phyloP scores from a whole-genome alignment of 208 protist genomes.

The Porcisia deanei region DNA sequence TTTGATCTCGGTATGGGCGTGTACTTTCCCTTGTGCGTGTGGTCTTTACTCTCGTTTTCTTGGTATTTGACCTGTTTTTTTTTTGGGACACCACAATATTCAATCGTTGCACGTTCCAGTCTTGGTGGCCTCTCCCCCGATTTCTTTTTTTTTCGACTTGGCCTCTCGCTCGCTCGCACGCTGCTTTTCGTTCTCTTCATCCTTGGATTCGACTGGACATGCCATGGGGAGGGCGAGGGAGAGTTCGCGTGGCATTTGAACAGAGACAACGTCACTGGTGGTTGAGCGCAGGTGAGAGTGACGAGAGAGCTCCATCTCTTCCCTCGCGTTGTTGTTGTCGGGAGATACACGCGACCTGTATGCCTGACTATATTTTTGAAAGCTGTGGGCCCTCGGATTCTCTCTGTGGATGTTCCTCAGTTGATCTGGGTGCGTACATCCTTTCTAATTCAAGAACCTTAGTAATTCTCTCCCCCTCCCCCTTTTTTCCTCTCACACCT shows the following conservation, averaged over 20 bases:
- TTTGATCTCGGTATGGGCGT: not conserved
- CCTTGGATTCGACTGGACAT: too few relatives aligned
- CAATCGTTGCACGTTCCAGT: not conserved
- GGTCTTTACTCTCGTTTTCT: not conserved
- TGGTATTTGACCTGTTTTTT: not conserved
- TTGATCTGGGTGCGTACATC: too few relatives aligned
- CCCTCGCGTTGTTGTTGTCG: not conserved
- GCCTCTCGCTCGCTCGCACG: not conserved
- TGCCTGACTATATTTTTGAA: not conserved
- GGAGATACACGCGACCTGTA: not conserved
- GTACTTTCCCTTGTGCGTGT: not conserved
- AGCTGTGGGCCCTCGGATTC: not conserved
- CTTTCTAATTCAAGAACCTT: too few relatives aligned
- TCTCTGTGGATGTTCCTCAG: not conserved
- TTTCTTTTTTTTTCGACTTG: not conserved
- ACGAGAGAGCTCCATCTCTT: not conserved
- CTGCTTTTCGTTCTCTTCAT: not conserved
- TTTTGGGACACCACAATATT: too few relatives aligned
- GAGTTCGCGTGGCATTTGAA: not conserved
- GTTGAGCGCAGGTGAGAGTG: not conserved
- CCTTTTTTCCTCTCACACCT: not conserved
- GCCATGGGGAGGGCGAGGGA: too few relatives aligned
- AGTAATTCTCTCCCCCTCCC: not conserved
- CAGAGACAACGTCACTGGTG: not conserved
- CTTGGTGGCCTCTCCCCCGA: too few relatives aligned